phyloP scores from a whole-genome alignment of 1,139 yeast genomes.

The Protomyces pachydermus region DNA sequence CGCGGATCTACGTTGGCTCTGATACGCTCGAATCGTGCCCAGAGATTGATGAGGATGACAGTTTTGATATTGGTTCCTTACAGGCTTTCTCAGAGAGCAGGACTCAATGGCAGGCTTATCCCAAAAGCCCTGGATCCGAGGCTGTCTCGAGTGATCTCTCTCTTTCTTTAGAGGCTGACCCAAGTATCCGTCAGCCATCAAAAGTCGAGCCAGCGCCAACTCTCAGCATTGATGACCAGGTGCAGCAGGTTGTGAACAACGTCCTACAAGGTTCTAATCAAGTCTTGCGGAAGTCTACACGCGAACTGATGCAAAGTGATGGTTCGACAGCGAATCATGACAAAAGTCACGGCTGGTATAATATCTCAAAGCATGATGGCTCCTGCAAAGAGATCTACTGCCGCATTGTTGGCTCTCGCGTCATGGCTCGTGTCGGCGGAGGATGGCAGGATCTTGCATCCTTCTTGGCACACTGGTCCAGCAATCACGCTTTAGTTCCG shows the following conservation, averaged over 20 bases:
- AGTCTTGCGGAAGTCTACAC: neutral
- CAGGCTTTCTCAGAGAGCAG: neutral
- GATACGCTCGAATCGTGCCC: neutral
- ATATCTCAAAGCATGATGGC: neutral
- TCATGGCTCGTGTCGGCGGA: neutral
- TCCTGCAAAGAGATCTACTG: neutral
- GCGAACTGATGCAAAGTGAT: neutral
- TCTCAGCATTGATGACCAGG: neutral
- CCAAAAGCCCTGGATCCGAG: neutral
- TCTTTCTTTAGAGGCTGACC: neutral
- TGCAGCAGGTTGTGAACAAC: neutral
- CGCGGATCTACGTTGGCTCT: neutral
- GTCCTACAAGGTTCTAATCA: neutral
- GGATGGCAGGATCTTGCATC: neutral
- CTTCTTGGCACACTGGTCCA: neutral
- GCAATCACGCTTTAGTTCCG: neutral
- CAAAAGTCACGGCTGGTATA: neutral
- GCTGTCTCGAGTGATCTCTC: neutral
- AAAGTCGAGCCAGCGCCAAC: neutral
- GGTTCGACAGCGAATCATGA: neutral
- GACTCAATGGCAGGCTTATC: neutral
- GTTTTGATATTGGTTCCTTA: neutral
- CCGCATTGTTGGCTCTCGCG: neutral
- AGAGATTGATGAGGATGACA: neutral
- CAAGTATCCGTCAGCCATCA: neutral